These are phyloP conservation scores for Umbelopsis ramanniana DNA, from an alignment of 192 early-diverging fungal species.

Conservation along the genomic window DNA sequence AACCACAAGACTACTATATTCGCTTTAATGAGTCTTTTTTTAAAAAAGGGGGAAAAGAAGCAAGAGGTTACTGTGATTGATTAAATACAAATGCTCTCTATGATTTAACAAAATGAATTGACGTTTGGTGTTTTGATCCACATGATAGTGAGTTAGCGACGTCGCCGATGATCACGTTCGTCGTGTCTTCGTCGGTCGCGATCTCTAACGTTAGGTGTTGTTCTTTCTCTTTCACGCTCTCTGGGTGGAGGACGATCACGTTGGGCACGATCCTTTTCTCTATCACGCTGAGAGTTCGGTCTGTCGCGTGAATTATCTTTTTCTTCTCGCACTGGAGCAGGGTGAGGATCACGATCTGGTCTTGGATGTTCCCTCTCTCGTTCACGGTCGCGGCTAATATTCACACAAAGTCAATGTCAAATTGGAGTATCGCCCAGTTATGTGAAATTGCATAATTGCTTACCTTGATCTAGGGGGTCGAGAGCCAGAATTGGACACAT, in stretches of 20 bases:
- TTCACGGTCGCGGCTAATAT: constrained; percentile 2
- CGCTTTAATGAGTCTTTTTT: too few relatives aligned
- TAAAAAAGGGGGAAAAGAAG: not conserved
- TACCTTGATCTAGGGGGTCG: not conserved
- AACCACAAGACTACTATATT: too few relatives aligned
- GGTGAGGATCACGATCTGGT: constrained; percentile 19
- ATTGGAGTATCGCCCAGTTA: not conserved
- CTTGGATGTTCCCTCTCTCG: constrained; percentile 6
- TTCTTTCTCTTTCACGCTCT: constrained; percentile 15
- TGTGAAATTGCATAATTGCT: not conserved
- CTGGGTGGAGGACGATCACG: not conserved
- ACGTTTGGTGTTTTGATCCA: not conserved
- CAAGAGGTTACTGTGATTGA: not conserved
- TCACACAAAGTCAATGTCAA: not conserved
- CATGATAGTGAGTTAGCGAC: not conserved
- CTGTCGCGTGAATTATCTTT: not conserved
- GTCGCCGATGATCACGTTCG: constrained; percentile 13
- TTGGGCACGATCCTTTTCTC: not conserved
- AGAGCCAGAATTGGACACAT: not conserved
- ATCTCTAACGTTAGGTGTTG: not conserved
- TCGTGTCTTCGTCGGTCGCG: constrained; percentile 3
- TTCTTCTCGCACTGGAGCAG: not conserved
- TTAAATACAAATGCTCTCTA: not conserved
- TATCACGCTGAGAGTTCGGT: not conserved
- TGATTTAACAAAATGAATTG: not conserved